Evolutionary conservation across 129 eudicot genomes (phyloP), one percentile per base, ranked within the genome.

Genomic region (Mikania micrantha): DNA sequence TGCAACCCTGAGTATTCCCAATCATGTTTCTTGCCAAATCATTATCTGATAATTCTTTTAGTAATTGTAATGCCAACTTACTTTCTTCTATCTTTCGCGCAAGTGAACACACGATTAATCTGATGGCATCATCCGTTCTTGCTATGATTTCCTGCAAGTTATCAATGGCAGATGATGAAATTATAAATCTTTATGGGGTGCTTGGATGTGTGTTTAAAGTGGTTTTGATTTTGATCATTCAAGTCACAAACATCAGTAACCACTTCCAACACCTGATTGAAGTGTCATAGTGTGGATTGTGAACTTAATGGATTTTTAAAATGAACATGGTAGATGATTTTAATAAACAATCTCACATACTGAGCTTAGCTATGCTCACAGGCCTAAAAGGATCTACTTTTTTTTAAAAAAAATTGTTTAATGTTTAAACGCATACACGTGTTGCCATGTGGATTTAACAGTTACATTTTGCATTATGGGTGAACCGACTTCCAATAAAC

Each of bases 61-160:
- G 85, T 69, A 83, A 29, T 28, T 69, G 59, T 77, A 83, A 45
- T 17, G 88, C 88, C 77, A 76, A 48, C 78, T 72, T 83, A 9
- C 85, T 76, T 73, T 83, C 88, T 34, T 76, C 82, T 3, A 77
- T 71, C 62, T 77, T 73, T 58, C 82, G 85, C 56, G 84, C 84
- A 73, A 83, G 85, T 16, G 82, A 83, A 56, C 77, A 52, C 71
- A 76, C 88, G 12, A 83, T 31, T 60, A 31, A 49, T 60, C 66
- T 72, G 65, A 83, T 80, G 66, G 77, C 77, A 66, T 73, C 61
- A 21, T 83, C 79, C 1, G 56, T 50, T 58, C 65, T 27, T 9
- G 70, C 85, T 20, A 83, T 69, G 64, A 52, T 73, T 66, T 79
- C 85, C 88, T 83, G 73, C 62, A 21, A 32, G 34, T 48, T 56